A percentile compares a stretch with the other conserved stretches of the same genome.
These are phyloP conservation scores for Ashbya aceris DNA, from an alignment of 1,139 yeast genomes.

Conservation along the genomic window DNA sequence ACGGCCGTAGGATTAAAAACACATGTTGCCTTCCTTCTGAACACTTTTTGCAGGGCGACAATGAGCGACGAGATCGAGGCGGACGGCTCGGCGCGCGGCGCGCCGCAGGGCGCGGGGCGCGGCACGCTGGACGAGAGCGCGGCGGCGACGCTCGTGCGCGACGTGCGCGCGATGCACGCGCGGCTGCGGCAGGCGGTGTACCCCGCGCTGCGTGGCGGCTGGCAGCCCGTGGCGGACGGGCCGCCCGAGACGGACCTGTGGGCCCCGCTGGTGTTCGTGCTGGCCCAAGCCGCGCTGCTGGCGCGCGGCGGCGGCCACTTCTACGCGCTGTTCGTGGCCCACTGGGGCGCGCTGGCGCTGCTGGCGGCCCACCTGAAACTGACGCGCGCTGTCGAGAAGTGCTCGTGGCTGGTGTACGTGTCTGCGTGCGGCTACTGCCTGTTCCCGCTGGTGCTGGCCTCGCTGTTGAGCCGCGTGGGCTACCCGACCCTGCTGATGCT, in stretches of 20 bases:
- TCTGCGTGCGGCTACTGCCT: slow-evolving; percentile 27
- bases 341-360: slow-evolving; percentile 23
- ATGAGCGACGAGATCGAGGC: slow-evolving; percentile 18
- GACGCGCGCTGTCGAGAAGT: slow-evolving; percentile 18
- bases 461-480: slow-evolving; percentile 18
- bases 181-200: slow-evolving; percentile 28
- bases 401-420: slow-evolving; percentile 24
- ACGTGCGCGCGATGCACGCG: slow-evolving; percentile 25
- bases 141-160: slow-evolving; percentile 24
- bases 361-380: slow-evolving; percentile 26
- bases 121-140: slow-evolving; percentile 30
- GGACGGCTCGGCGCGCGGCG: slow-evolving; percentile 19
- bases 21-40: slow-evolving; percentile 34
- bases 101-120: slow-evolving; percentile 8
- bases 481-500: slow-evolving; percentile 19
- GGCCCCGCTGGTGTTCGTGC: slow-evolving; percentile 28
- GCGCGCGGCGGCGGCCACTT: slow-evolving; percentile 23
- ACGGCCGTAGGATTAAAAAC: slow-evolving; percentile 27
- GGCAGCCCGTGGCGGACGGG: slow-evolving; percentile 9
- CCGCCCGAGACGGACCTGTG: slow-evolving; percentile 22
- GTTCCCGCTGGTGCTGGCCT: slow-evolving; percentile 26
- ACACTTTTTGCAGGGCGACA: slow-evolving; percentile 1
- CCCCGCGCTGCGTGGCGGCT: slow-evolving; percentile 23
- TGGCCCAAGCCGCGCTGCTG: slow-evolving; percentile 20
- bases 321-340: slow-evolving; percentile 25